Percentiles rank a stretch among this genome's conserved stretches.
Evolutionary conservation across 1,139 yeast genomes (phyloP).

Genomic region (Pichia sp.): DNA sequence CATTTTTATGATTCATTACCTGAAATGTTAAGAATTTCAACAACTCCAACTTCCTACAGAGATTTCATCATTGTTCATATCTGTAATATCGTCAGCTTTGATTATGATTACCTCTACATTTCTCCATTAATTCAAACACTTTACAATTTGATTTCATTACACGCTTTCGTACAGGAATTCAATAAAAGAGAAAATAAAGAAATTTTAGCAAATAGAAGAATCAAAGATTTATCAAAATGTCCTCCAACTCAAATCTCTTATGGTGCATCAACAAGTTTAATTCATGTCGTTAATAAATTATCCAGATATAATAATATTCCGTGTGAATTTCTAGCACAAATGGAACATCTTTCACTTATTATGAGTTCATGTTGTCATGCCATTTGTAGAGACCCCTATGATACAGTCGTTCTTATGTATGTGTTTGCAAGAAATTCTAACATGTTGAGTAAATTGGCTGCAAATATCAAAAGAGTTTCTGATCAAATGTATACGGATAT

Average conservation of each 20-base stretch:
- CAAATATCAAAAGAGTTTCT: constrained; percentile 22
- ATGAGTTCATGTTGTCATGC: constrained; percentile 54
- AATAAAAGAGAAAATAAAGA: constrained; percentile 10
- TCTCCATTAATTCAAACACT: constrained; percentile 55
- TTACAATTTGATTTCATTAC: constrained; percentile 56
- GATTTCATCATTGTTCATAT: constrained; percentile 61
- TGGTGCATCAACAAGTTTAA: constrained; percentile 53
- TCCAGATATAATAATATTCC: constrained; percentile 43
- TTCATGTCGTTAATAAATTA: constrained; percentile 50
- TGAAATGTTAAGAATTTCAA: constrained; percentile 39
- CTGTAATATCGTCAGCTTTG: constrained; percentile 39
- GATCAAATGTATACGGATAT: constrained; percentile 16
- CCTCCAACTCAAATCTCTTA: constrained; percentile 54
- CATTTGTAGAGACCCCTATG: constrained; percentile 45
- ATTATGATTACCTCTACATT: constrained; percentile 37
- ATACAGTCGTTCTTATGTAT: constrained; percentile 55
- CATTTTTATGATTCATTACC: constrained; percentile 49
- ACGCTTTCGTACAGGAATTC: constrained; percentile 25
- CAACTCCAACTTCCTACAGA: constrained; percentile 47
- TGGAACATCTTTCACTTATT: constrained; percentile 59
- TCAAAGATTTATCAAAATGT: constrained; percentile 28
- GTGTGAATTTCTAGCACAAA: constrained; percentile 39
- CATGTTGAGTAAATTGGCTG: constrained; percentile 19
- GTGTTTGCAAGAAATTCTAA: constrained; percentile 46
- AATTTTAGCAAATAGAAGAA: constrained; percentile 25